phyloP scores from a whole-genome alignment of 2,329 filamentous ascomycete genomes.

The Alternaria viburni region DNA sequence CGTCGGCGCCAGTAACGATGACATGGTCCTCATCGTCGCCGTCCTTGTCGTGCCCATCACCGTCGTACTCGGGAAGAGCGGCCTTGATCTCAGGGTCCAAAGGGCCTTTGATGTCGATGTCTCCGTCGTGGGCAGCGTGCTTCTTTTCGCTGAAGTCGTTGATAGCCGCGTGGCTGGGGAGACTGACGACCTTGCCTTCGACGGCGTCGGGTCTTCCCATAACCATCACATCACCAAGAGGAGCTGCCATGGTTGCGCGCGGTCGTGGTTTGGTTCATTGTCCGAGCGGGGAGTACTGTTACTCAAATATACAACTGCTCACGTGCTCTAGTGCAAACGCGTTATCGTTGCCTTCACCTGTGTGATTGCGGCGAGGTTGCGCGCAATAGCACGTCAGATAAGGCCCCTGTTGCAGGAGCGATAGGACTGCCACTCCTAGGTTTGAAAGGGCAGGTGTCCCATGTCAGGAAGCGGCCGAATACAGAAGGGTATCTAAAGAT shows the following conservation, averaged over 20 bases:
- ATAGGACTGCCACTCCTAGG: constrained; percentile 2
- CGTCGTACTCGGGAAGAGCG: constrained; percentile 13
- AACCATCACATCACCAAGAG: constrained; percentile 16
- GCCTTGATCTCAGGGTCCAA: constrained; percentile 18
- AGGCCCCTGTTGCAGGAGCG: not conserved
- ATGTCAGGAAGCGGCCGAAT: not conserved
- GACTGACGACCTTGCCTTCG: constrained; percentile 15
- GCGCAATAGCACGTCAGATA: constrained; percentile 5
- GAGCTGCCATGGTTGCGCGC: constrained; percentile 14
- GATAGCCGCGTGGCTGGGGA: constrained; percentile 16
- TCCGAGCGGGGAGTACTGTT: not conserved
- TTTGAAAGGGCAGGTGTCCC: constrained; percentile 16
- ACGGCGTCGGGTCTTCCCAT: constrained; percentile 11
- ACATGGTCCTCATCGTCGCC: not conserved
- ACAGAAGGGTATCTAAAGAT: not conserved
- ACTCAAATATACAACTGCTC: not conserved
- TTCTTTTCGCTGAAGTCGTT: constrained; percentile 19
- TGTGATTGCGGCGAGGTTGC: constrained; percentile 1
- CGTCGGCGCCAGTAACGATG: constrained; percentile 22
- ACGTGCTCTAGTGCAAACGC: not conserved
- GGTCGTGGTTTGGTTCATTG: not conserved
- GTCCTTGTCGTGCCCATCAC: constrained; percentile 6
- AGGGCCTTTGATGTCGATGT: constrained; percentile 7
- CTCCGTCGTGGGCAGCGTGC: constrained; percentile 6
- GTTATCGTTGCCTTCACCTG: constrained; percentile 1